Evolutionary conservation across 2,329 filamentous ascomycete species (phyloP).

Genomic region (Penicillium sp.): DNA sequence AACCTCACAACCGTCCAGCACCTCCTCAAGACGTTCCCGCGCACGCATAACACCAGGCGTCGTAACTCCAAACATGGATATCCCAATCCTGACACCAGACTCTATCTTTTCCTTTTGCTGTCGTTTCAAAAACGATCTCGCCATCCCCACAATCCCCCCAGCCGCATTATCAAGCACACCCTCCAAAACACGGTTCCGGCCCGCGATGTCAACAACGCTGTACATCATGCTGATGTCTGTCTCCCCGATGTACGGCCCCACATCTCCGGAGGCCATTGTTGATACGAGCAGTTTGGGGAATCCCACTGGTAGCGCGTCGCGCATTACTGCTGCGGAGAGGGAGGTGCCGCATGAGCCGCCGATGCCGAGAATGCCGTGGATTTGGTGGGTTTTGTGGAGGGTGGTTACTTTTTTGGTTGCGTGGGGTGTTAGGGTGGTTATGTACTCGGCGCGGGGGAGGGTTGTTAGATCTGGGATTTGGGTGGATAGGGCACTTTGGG

Average conservation of each 20-base stretch:
- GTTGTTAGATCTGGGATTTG: slow-evolving; percentile 33
- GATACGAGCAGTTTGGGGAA: slow-evolving; percentile 70
- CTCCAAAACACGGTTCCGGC: slow-evolving; percentile 59
- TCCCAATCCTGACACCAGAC: slow-evolving; percentile 47
- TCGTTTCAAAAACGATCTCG: slow-evolving; percentile 41
- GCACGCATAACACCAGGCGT: slow-evolving; percentile 62
- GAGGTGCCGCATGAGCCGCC: slow-evolving; percentile 65
- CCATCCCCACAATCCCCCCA: slow-evolving; percentile 60
- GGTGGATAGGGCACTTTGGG: slow-evolving; percentile 45
- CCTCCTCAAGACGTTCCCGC: slow-evolving; percentile 49
- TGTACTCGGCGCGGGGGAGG: slow-evolving; percentile 54
- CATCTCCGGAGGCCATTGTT: slow-evolving; percentile 67
- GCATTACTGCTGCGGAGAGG: slow-evolving; percentile 61
- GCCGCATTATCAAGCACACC: slow-evolving; percentile 63
- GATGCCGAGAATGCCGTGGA: slow-evolving; percentile 59
- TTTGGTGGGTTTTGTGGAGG: slow-evolving; percentile 37
- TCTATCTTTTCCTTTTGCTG: slow-evolving; percentile 22
- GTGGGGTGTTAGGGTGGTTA: slow-evolving; percentile 54
- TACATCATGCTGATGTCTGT: slow-evolving; percentile 70
- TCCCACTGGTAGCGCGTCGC: slow-evolving; percentile 59
- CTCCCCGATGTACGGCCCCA: slow-evolving; percentile 63
- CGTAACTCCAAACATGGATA: slow-evolving; percentile 75
- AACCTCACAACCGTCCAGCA: slow-evolving; percentile 50
- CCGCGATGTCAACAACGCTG: slow-evolving; percentile 68
- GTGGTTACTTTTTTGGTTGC: slow-evolving; percentile 43